Evolutionary conservation across 106 monocot genomes (phyloP).

Genomic region (Apostasia ramifera): DNA sequence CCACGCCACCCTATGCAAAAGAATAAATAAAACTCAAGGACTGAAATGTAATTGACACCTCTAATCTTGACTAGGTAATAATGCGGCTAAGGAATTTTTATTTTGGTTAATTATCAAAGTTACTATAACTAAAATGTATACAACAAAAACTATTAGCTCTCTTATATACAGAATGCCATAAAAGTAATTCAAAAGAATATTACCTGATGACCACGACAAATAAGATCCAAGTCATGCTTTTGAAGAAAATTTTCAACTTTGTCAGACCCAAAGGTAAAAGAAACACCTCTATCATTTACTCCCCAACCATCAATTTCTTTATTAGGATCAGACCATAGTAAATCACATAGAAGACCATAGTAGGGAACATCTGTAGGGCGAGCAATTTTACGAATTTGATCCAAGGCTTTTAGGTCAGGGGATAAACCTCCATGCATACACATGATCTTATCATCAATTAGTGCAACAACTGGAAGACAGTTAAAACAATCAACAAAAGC

Average conservation of each 20-base stretch:
- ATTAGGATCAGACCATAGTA: conserved; percentile 13
- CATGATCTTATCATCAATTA: conserved; percentile 6
- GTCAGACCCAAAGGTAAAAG: conserved; percentile 9
- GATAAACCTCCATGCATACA: conserved; percentile 11
- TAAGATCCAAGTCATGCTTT: conserved; percentile 12
- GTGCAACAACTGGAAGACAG: conserved; percentile 8
- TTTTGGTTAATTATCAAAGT: background rate
- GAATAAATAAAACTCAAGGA: no score
- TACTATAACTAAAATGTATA: background rate
- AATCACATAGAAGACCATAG: conserved; percentile 6
- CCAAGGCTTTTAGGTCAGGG: conserved; percentile 4
- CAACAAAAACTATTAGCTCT: background rate
- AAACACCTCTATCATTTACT: conserved; percentile 11
- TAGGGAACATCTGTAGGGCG: conserved; percentile 8
- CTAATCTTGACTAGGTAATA: no score
- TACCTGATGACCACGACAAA: conserved; percentile 8
- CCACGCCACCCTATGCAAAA: no score
- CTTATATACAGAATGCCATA: no score
- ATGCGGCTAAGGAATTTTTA: no score
- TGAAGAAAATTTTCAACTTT: conserved; percentile 8
- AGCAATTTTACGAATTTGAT: conserved; percentile 8
- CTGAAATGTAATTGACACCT: no score
- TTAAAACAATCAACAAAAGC: conserved; percentile 12
- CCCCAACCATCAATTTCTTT: conserved; percentile 13
- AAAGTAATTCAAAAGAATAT: background rate